Evolutionary conservation across 2,329 filamentous ascomycete species (phyloP).

Genomic region (Tolypocladium amazonense): DNA sequence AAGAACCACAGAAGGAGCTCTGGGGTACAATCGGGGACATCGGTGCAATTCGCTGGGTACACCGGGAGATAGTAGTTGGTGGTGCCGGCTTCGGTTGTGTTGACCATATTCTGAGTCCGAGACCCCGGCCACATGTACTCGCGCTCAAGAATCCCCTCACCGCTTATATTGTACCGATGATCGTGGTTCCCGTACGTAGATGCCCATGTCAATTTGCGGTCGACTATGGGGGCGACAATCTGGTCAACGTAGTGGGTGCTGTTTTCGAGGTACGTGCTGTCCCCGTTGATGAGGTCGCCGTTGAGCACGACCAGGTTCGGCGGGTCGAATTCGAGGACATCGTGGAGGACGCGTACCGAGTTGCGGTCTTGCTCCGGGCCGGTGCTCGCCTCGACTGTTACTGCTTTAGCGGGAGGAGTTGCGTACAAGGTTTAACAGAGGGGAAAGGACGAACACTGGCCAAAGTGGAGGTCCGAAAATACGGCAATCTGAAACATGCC

Average conservation of each 20-base stretch:
- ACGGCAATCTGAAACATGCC: slow-evolving; percentile 45
- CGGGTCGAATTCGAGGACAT: slow-evolving; percentile 44
- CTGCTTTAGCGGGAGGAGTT: background rate
- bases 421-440: background rate
- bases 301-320: slow-evolving; percentile 57
- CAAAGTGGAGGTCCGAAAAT: slow-evolving; percentile 63
- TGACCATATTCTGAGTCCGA: slow-evolving; percentile 29
- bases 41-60: slow-evolving; percentile 22
- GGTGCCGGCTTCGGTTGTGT: slow-evolving; percentile 21
- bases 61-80: slow-evolving; percentile 39
- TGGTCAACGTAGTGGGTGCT: slow-evolving; percentile 45
- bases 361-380: slow-evolving; percentile 43
- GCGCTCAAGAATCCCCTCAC: slow-evolving; percentile 29
- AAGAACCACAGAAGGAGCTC: slow-evolving; percentile 60
- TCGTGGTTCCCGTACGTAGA: slow-evolving; percentile 67
- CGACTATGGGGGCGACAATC: slow-evolving; percentile 46
- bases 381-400: background rate
- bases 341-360: slow-evolving; percentile 44
- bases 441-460: slow-evolving; percentile 41
- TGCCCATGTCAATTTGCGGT: slow-evolving; percentile 48
- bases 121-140: slow-evolving; percentile 27
- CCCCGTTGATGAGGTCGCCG: slow-evolving; percentile 61
- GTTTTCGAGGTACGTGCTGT: slow-evolving; percentile 46
- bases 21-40: slow-evolving; percentile 19
- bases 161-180: slow-evolving; percentile 45